Evolutionary conservation across 2,329 filamentous ascomycete genomes (phyloP), one percentile per base, ranked within the genome.

Genomic region (Parafenestella ontariensis): DNA sequence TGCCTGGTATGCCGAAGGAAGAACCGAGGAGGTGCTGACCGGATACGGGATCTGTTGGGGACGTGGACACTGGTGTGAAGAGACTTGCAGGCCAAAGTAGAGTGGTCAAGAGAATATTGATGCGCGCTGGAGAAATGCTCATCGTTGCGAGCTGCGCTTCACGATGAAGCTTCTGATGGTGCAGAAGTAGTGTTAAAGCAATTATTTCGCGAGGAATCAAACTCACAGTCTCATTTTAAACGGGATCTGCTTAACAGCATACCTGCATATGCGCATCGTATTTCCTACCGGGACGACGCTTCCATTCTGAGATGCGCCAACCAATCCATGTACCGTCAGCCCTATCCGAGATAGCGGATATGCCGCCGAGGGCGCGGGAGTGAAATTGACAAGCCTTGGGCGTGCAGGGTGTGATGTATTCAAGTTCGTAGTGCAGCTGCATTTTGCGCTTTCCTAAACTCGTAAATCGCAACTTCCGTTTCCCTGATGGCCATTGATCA

Each of bases 1-100:
- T 62, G 18, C 40, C 20, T 9, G 66, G 68, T 31, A 63, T 57
- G 24, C 65, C 68, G 37, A 69, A 70, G 39, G 66, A 68, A 24
- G 49, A 54, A 10, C 65, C 64, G 6, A 67, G 50, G 37, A 67
- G 59, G 2, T 37, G 47, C 40, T 64, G 60, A 9, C 40, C 40
- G 15, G 40, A 42, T 2, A 42, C 4, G 3, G 40, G 21, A 18
- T 26, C 13, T 42, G 40, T 28, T 17, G 40, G 21, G 10, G 36
- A 39, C 23, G 36, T 2, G n/a, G 23, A 13, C 5, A 13, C 36
- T 21, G 36, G 36, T 21, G 20, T 9, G n/a, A 39, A 13, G 23
- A 39, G 36, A 21, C 7, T 21, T 11, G 36, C n/a, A 39, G 20
- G 23, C 7, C 8, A 39, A 18, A 39, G n/a, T 17, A 39, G n/a